Conservation (phyloP, 2,329 filamentous ascomycete genomes). For the Colletotrichum sp. region DNA sequence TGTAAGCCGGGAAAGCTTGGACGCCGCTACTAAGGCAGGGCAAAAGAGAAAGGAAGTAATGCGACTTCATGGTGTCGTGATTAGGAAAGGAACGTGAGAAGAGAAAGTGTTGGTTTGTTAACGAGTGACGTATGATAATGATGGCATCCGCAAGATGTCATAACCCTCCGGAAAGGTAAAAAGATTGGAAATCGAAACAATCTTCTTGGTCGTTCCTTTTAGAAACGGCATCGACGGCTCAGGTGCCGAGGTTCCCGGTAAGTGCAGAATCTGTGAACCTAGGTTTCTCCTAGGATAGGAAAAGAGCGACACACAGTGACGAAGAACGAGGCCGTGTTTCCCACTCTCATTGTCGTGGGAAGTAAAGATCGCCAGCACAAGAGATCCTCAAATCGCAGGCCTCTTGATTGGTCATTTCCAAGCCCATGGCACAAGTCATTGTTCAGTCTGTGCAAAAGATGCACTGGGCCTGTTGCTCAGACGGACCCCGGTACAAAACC, state of each 20-base stretch:
- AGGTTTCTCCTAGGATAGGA: not conserved
- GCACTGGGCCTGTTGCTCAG: not conserved
- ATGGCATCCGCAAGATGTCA: not conserved
- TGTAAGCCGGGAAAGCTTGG: slow-evolving; percentile 16
- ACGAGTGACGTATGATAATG: not conserved
- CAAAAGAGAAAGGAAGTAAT: slow-evolving; percentile 6
- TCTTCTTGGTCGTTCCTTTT: not conserved
- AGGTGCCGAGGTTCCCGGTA: not conserved
- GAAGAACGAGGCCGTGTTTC: not conserved
- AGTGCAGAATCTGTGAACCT: not conserved
- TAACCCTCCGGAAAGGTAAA: not conserved
- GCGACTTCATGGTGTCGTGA: not conserved
- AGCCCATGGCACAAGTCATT: not conserved
- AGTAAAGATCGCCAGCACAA: not conserved
- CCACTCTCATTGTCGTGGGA: not conserved
- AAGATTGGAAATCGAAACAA: slow-evolving; percentile 5
- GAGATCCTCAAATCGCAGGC: not conserved
- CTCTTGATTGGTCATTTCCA: not conserved
- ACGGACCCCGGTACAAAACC: not conserved
- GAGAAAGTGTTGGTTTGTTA: not conserved
- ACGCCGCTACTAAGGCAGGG: slow-evolving; percentile 4
- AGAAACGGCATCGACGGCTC: not conserved
- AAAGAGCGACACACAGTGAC: not conserved
- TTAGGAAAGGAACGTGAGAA: not conserved
- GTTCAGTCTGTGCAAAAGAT: not conserved